These are phyloP conservation scores for Parasitella parasitica DNA, from an alignment of 371 early-diverging fungal species.

Conservation along the genomic window DNA sequence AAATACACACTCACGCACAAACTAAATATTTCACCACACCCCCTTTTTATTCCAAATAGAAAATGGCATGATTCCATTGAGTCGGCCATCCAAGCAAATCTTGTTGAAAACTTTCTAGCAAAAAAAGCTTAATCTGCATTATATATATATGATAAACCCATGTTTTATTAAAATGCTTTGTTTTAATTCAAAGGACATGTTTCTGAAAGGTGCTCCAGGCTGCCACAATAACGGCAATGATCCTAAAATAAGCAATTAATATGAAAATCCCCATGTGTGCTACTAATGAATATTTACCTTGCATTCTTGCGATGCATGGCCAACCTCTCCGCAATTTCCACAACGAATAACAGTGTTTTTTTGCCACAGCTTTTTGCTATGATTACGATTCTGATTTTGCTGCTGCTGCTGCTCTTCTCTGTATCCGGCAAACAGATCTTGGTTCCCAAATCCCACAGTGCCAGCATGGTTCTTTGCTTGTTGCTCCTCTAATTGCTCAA, in stretches of 20 bases:
- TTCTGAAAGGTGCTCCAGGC: conserved; percentile 39
- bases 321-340: conserved; percentile 56
- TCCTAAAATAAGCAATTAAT: conserved; percentile 10
- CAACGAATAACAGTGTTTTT: conserved; percentile 31
- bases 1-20: not conserved
- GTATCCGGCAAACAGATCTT: conserved; percentile 29
- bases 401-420: conserved; percentile 14
- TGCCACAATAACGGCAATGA: conserved; percentile 45
- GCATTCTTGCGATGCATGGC: conserved; percentile 53
- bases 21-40: not conserved
- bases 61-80: not conserved
- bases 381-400: not conserved
- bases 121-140: not conserved
- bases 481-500: conserved; percentile 25
- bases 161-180: not conserved
- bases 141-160: not conserved
- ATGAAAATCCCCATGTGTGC: not conserved
- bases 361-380: conserved; percentile 15
- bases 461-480: conserved; percentile 14
- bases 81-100: not conserved
- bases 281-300: conserved; percentile 26
- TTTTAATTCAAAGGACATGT: conserved; percentile 25
- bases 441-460: conserved; percentile 34
- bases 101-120: not conserved
- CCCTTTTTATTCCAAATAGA: not conserved